Evolutionary conservation across 1,284 basidiomycete genomes (phyloP), one percentile per base, ranked within the genome.

Genomic region (Schizophyllum amplum): DNA sequence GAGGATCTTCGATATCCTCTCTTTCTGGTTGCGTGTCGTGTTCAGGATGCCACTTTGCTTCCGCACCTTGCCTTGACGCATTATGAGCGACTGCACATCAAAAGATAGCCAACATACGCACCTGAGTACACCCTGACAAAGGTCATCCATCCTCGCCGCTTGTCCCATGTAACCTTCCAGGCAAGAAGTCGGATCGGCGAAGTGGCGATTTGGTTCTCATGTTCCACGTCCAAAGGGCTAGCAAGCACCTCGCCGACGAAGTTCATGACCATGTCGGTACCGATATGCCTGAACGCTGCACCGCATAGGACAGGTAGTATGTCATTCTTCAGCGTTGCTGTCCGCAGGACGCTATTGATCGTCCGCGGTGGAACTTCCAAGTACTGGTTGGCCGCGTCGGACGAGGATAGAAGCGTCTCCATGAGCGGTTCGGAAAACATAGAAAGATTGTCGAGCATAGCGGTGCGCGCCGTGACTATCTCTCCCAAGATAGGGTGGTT

Each of bases 151-250:
- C 92, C 92, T 61, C 80, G 82, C 59, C 81, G 82, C 61, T 84
- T 86, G 68, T 94, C 90, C 87, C 90, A 94, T 23, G 78, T 79
- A 20, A 95, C 92, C 68, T 95, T 95, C 90, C 93, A 95, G 0
- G 90, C 92, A 22, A 95, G 74, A 62, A 86, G 69, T 24, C 81
- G 82, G 21, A 87, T 66, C 0, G 83, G 81, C 1, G 76, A 67
- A 60, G 81, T 80, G 33, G 70, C 65, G 11, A 66, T 67, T 52
- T 79, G 76, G 4, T 63, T 63, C 26, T 76, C 71, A 53, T 76
- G 75, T 17, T 72, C 63, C 5, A 89, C 75, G 62, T 92, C 90
- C 21, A 81, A 57, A 2, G 92, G 92, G 61, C 84, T 88, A 0
- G 92, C 87, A n/a, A 95, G 74, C 23, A 92, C 75, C 64, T 87